A percentile compares a stretch with the other conserved stretches of the same genome.
Conservation (phyloP, 23 red algal genomes). For the Cyanidiococcus yangmingshanensis region DNA sequence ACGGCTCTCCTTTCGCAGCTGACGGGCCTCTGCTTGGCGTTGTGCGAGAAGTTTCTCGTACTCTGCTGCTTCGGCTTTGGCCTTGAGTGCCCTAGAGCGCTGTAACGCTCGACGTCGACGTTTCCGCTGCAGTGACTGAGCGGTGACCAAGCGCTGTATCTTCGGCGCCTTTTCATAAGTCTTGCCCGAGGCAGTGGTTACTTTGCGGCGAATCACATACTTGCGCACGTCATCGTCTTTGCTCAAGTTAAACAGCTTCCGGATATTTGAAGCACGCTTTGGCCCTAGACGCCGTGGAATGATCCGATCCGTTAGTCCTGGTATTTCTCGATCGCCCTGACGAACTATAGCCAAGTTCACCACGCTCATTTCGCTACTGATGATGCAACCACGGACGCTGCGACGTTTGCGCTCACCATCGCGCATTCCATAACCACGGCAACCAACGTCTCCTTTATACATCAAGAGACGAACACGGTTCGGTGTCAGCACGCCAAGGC, state of each 20-base stretch:
- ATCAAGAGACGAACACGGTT: slow-evolving; percentile 84
- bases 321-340: slow-evolving; percentile 63
- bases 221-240: slow-evolving; percentile 97
- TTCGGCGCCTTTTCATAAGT: slow-evolving; percentile 92
- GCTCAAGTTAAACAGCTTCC: slow-evolving; percentile 94
- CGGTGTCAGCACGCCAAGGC: slow-evolving; percentile 91
- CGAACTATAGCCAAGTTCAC: slow-evolving; percentile 81
- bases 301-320: slow-evolving; percentile 57
- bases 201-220: slow-evolving; percentile 96
- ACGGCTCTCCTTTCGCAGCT: slow-evolving; percentile 34
- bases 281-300: slow-evolving; percentile 93
- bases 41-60: slow-evolving; percentile 80
- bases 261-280: slow-evolving; percentile 90
- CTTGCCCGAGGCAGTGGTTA: slow-evolving; percentile 80
- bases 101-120: slow-evolving; percentile 58
- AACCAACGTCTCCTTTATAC: slow-evolving; percentile 61
- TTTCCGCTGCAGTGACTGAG: slow-evolving; percentile 84
- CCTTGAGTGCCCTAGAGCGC: slow-evolving; percentile 32
- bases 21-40: slow-evolving; percentile 56
- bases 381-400: slow-evolving; percentile 92
- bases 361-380: slow-evolving; percentile 77
- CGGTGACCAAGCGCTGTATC: slow-evolving; percentile 94
- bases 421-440: slow-evolving; percentile 89
- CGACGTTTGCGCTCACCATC: slow-evolving; percentile 88
- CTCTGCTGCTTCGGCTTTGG: slow-evolving; percentile 67